Base-by-base conservation (phyloP, 2,329 filamentous ascomycete genomes). In the Paecilomyces sp. region DNA sequence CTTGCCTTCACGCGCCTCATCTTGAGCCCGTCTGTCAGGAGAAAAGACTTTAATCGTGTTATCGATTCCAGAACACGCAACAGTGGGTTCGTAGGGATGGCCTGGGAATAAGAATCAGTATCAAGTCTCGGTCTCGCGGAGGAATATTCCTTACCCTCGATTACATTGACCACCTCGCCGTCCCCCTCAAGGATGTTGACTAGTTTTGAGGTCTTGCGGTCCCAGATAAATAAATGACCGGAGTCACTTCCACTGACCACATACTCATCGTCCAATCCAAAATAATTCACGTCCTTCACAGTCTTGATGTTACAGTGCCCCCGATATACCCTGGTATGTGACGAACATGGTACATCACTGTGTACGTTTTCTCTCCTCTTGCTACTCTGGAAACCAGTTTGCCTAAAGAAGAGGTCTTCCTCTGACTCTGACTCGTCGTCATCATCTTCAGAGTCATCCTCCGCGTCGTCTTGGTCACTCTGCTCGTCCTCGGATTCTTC, bases 241-340 rank as follows among this genome's bases (percentile, higher is more conserved):
- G 82, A 85, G 66, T 89, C 87, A 61, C 83, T 86, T 5, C 86
- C 86, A 59, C 83, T 86, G 11, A 88, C 85, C 11, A 89, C 84
- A 63, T 88, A 89, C 67, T 88, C 85, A 65, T 89, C 87, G 60
- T 87, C 75, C 41, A 87, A 72, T 0, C 86, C 86, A 62, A 85
- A 88, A 72, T 83, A 89, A 62, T 88, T 88, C 61, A 88, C 84
- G 66, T 89, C 86, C 66, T 89, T 89, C 65, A 88, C 85, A 0
- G 85, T 88, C 63, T 84, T 81, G 57, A 86, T 80, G 64, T 88
- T 88, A 74, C 86, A 88, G 69, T 88, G 86, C 1, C 86, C 86
- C 2, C 77, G 76, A 67, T 87, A 89, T 22, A 79, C 71, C 47
- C 81, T 81, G 1, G 81, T 85, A 63, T 86, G 83, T 1, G 82